These are phyloP conservation scores for Ustilago curta DNA, from an alignment of 1,284 basidiomycete species.

Conservation along the genomic window DNA sequence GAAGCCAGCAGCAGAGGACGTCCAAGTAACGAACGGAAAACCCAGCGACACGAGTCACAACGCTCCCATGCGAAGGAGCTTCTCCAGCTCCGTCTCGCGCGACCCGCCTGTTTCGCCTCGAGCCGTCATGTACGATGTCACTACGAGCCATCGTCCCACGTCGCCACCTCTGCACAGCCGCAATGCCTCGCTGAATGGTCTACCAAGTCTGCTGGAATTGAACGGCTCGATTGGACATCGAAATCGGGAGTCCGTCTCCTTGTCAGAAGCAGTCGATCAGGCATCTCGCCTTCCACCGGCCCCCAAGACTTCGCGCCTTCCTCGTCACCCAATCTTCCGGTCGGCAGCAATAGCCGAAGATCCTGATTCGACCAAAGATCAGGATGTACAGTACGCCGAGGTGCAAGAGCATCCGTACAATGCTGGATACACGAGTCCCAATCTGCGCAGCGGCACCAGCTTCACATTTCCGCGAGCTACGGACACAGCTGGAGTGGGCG, in stretches of 20 bases:
- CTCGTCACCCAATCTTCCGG: constrained; percentile 14
- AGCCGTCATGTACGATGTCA: constrained; percentile 65
- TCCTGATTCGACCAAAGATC: constrained; percentile 8
- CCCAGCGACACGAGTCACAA: constrained; percentile 2
- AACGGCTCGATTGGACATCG: constrained; percentile 22
- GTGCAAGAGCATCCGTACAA: constrained; percentile 40
- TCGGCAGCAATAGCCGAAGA: constrained; percentile 19
- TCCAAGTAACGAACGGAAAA: neutral
- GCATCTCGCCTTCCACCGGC: constrained; percentile 18
- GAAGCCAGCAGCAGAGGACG: constrained; percentile 3
- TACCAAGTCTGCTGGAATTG: constrained; percentile 57
- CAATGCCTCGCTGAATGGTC: constrained; percentile 37
- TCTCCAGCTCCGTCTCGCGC: constrained; percentile 21
- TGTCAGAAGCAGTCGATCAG: constrained; percentile 49
- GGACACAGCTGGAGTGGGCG: constrained; percentile 3
- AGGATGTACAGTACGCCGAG: constrained; percentile 15
- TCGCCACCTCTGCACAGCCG: constrained; percentile 53
- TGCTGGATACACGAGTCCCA: constrained; percentile 30
- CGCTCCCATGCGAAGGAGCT: constrained; percentile 11
- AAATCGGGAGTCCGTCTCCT: constrained; percentile 40
- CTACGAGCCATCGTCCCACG: constrained; percentile 60
- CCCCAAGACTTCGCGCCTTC: constrained; percentile 21
- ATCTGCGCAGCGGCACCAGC: constrained; percentile 1
- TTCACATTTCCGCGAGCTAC: constrained; percentile 24
- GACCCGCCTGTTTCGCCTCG: constrained; percentile 33